phyloP scores from a whole-genome alignment of 2,329 filamentous ascomycete genomes.

The Curvularia sp. region DNA sequence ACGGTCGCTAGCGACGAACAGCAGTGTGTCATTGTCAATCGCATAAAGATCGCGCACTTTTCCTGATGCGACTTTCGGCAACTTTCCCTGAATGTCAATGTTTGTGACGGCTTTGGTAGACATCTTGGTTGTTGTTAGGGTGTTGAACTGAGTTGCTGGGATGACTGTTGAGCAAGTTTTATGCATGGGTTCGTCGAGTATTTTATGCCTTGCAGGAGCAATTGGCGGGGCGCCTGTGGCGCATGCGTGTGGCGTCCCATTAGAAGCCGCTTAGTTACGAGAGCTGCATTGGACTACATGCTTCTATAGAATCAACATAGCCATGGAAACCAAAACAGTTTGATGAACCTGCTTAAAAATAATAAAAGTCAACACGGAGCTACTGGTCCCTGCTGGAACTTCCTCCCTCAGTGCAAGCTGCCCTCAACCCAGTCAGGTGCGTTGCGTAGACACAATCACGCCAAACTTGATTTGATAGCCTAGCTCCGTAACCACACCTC shows the following conservation, averaged over 20 bases:
- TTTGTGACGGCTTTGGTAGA: constrained; percentile 36
- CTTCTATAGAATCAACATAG: too few species aligned
- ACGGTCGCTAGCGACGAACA: constrained; percentile 87
- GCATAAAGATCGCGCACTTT: constrained; percentile 86
- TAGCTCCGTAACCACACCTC: constrained; percentile 20
- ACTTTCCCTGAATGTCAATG: constrained; percentile 46
- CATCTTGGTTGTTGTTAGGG: constrained; percentile 29
- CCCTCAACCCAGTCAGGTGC: neutral
- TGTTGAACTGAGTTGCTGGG: constrained; percentile 6
- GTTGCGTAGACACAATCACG: constrained; percentile 21
- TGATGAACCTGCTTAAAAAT: neutral
- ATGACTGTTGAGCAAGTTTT: constrained; percentile 20
- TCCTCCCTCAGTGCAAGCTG: neutral
- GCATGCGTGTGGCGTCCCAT: constrained; percentile 7
- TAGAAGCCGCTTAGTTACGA: neutral
- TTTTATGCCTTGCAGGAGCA: constrained; percentile 29
- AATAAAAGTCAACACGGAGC: neutral
- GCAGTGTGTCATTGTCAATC: constrained; percentile 72
- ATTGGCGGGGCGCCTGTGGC: constrained; percentile 19
- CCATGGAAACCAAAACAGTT: neutral
- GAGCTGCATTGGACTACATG: neutral
- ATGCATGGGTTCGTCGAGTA: constrained; percentile 22
- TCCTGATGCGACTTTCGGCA: constrained; percentile 63
- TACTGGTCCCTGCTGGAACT: neutral
- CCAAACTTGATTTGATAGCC: constrained; percentile 19